Evolutionary conservation across 225 moss, liverwort and hornwort species (phyloP).

Genomic region (Physcomitrellopsis africana): DNA sequence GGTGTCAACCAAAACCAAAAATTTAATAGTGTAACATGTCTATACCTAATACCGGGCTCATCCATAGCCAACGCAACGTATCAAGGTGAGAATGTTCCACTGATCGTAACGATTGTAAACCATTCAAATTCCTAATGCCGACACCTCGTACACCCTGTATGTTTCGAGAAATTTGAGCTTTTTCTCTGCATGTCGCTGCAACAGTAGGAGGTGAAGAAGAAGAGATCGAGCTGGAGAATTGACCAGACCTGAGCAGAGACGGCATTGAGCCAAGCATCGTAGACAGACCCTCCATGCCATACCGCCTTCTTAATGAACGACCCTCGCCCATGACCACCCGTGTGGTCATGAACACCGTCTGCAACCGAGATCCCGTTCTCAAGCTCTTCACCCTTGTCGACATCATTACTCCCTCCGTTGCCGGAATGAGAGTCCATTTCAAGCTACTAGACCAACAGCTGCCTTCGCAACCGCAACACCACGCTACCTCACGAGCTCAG

Average conservation of each 20-base stretch:
- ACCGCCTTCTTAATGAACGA: conserved; percentile 30
- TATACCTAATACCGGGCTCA: too few species aligned
- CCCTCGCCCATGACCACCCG: background rate
- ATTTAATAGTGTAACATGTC: too few species aligned
- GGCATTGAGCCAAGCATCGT: conserved; percentile 56
- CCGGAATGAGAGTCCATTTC: background rate
- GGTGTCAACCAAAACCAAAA: background rate
- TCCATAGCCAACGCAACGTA: too few species aligned
- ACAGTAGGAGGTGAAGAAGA: background rate
- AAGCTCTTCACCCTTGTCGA: background rate
- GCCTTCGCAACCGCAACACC: too few species aligned
- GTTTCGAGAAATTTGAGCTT: too few species aligned
- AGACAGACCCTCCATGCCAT: conserved; percentile 56
- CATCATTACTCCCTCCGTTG: background rate
- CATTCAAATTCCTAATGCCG: too few species aligned
- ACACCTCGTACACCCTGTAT: too few species aligned
- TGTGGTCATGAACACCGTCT: background rate
- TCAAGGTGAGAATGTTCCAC: too few species aligned
- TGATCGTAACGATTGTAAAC: too few species aligned
- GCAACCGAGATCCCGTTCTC: background rate
- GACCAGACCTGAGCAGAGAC: conserved; percentile 41
- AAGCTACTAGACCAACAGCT: too few species aligned
- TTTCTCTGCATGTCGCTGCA: too few species aligned
- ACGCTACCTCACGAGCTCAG: too few species aligned
- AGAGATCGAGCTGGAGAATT: background rate